Percentiles rank a stretch among this genome's conserved stretches.
Conservation (phyloP, 208 protist genomes). For the Strigomonas culicis region DNA sequence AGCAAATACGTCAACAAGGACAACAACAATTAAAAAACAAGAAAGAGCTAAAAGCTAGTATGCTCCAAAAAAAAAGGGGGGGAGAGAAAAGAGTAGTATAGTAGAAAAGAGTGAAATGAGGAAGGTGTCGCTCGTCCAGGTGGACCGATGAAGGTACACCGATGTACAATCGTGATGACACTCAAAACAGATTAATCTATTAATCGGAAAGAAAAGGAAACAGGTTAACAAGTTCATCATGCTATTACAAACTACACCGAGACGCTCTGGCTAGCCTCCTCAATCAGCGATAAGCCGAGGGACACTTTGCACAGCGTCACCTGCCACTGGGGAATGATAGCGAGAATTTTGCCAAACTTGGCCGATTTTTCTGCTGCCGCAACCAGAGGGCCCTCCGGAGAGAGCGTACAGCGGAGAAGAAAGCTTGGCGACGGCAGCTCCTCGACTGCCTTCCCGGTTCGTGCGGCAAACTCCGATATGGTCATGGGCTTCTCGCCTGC, state of each 20-base stretch:
- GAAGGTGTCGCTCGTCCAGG: background rate
- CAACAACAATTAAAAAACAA: slow-evolving; percentile 11
- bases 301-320: slow-evolving; percentile 53
- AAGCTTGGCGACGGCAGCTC: slow-evolving; percentile 41
- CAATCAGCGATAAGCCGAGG: slow-evolving; percentile 40
- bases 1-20: background rate
- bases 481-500: slow-evolving; percentile 27
- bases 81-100: background rate
- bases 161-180: too few species aligned
- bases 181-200: too few species aligned
- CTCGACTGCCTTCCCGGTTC: slow-evolving; percentile 16
- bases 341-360: slow-evolving; percentile 52
- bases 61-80: slow-evolving; percentile 6
- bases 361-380: slow-evolving; percentile 46
- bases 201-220: background rate
- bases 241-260: too few species aligned
- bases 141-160: background rate
- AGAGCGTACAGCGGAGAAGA: slow-evolving; percentile 40
- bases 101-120: background rate
- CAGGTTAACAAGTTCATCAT: background rate
- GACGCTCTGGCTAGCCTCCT: too few species aligned
- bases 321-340: slow-evolving; percentile 64
- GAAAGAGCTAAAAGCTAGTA: background rate
- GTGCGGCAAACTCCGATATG: slow-evolving; percentile 31
- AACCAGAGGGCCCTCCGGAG: slow-evolving; percentile 36